A percentile compares a stretch with the other conserved stretches of the same genome.
These are phyloP conservation scores for Brasilioporus rufonigricans DNA, from an alignment of 768 basidiomycete genomes.

Conservation along the genomic window DNA sequence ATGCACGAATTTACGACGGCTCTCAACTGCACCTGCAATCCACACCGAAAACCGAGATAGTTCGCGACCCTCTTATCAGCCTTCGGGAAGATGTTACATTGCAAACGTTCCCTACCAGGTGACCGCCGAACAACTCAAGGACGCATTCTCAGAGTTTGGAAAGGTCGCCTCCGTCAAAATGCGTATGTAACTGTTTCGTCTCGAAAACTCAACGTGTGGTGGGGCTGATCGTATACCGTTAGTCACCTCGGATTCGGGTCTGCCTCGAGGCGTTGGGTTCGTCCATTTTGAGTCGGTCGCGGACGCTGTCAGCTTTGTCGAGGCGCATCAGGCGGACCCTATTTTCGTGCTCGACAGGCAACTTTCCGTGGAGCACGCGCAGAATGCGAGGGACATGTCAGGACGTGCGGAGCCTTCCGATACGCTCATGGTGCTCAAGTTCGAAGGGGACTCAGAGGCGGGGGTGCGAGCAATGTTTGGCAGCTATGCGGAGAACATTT, in stretches of 20 bases:
- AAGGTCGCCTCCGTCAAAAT: constrained; percentile 36
- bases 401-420: constrained; percentile 24
- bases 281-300: constrained; percentile 39
- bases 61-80: constrained; percentile 11
- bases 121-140: constrained; percentile 39
- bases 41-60: constrained; percentile 1
- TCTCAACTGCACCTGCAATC: constrained; percentile 17
- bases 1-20: constrained; percentile 10
- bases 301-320: constrained; percentile 37
- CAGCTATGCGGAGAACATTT: constrained; percentile 7
- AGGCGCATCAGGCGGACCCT: constrained; percentile 41
- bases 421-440: constrained; percentile 33
- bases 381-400: background rate
- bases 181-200: constrained; percentile 33
- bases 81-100: constrained; percentile 42
- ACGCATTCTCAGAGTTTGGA: constrained; percentile 45
- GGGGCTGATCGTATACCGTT: background rate
- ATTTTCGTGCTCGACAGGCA: constrained; percentile 48
- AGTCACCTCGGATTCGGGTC: constrained; percentile 34
- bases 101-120: constrained; percentile 54
- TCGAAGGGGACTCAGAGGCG: constrained; percentile 19
- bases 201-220: background rate
- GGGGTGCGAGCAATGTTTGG: constrained; percentile 29
- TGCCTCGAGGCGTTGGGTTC: constrained; percentile 44
- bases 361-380: constrained; percentile 41